Evolutionary conservation across 1,284 basidiomycete species (phyloP).

Genomic region (Leccinum fuscescens): DNA sequence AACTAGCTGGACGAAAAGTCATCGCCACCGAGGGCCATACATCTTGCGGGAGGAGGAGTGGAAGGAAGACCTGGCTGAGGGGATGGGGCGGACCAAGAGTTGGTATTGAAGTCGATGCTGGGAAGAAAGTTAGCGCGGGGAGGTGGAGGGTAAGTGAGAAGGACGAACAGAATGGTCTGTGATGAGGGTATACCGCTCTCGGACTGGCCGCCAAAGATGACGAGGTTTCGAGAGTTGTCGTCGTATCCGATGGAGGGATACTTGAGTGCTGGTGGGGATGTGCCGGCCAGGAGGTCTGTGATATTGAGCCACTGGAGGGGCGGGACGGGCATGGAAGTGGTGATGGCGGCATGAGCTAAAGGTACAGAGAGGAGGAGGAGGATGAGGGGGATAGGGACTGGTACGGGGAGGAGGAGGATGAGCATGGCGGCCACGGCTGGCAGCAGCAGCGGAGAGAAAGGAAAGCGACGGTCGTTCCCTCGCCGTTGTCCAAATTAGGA

Average conservation of each 20-base stretch:
- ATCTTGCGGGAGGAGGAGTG: conserved; percentile 57
- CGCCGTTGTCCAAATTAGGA: conserved; percentile 16
- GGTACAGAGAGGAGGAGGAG: background rate
- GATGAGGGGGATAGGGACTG: background rate
- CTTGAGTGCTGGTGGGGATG: conserved; percentile 61
- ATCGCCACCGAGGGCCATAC: conserved; percentile 56
- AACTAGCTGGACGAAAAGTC: conserved; percentile 80
- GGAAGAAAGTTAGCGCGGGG: conserved; percentile 6
- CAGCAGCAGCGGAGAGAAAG: conserved; percentile 7
- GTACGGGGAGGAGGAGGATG: conserved; percentile 1
- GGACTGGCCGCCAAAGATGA: conserved; percentile 76
- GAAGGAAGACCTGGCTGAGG: conserved; percentile 46
- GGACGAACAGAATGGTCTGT: conserved; percentile 60
- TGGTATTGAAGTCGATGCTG: conserved; percentile 47
- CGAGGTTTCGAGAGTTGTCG: conserved; percentile 50
- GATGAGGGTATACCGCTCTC: conserved; percentile 59
- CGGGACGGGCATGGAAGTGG: conserved; percentile 42
- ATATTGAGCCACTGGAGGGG: conserved; percentile 77
- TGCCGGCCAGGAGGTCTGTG: conserved; percentile 50
- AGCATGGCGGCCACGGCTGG: background rate
- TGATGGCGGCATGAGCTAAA: conserved; percentile 20
- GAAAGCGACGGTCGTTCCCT: conserved; percentile 10
- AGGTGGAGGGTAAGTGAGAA: background rate
- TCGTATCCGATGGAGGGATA: conserved; percentile 71
- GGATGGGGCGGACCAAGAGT: conserved; percentile 59